These are phyloP conservation scores for Russula earlei DNA, from an alignment of 768 basidiomycete genomes.

Conservation along the genomic window DNA sequence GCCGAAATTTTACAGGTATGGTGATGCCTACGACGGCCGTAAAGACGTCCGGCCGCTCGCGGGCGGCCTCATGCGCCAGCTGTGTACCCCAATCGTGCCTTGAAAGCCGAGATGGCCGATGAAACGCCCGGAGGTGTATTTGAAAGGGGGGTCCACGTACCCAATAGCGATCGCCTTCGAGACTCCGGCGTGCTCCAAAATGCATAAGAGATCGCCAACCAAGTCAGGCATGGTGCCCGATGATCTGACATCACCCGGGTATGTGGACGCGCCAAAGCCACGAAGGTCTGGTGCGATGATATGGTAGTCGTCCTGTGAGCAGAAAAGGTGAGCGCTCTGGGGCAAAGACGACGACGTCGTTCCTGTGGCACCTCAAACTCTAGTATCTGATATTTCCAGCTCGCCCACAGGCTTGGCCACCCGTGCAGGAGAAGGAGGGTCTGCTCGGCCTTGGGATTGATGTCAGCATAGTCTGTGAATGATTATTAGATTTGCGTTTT, in stretches of 20 bases:
- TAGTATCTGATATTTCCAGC: constrained; percentile 63
- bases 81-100: constrained; percentile 75
- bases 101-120: not conserved
- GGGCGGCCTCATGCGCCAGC: constrained; percentile 58
- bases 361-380: constrained; percentile 41
- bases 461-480: constrained; percentile 39
- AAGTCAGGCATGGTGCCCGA: constrained; percentile 55
- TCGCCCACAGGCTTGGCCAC: constrained; percentile 72
- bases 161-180: constrained; percentile 51
- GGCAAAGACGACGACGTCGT: not conserved
- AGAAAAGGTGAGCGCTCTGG: not conserved
- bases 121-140: not conserved
- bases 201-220: constrained; percentile 52
- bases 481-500: not conserved
- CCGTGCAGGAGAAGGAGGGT: constrained; percentile 66
- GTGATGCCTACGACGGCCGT: constrained; percentile 46
- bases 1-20: constrained; percentile 41
- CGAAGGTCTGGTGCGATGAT: constrained; percentile 55
- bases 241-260: constrained; percentile 50
- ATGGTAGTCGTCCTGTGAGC: constrained; percentile 44
- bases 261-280: constrained; percentile 60
- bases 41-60: constrained; percentile 57
- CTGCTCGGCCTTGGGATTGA: constrained; percentile 43
- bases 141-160: constrained; percentile 26
- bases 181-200: constrained; percentile 44